Conservation (phyloP, 768 basidiomycete species). For the Hysterangium stoloniferum region DNA sequence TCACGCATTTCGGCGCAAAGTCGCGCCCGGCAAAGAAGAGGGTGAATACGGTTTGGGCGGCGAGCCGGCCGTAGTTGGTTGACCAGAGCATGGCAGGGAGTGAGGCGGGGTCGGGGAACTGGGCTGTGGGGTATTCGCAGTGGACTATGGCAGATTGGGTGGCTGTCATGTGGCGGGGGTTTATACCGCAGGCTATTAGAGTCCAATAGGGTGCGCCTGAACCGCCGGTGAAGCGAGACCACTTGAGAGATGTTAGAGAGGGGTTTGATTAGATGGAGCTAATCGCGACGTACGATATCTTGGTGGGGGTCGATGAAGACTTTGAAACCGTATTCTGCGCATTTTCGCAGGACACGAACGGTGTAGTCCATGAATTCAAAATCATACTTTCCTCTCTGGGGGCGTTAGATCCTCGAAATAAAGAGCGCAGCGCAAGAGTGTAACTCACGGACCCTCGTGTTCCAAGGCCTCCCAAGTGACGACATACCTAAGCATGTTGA, state of each 20-base stretch:
- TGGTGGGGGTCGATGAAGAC: constrained; percentile 96
- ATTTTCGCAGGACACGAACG: constrained; percentile 77
- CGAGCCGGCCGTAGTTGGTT: constrained; percentile 88
- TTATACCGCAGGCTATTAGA: constrained; percentile 79
- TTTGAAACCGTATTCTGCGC: constrained; percentile 86
- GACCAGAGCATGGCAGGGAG: constrained; percentile 96
- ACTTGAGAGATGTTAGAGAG: constrained; percentile 36
- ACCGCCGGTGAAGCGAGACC: constrained; percentile 93
- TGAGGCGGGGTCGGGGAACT: constrained; percentile 54
- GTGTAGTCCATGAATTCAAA: constrained; percentile 90
- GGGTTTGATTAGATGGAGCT: constrained; percentile 4
- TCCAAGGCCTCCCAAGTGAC: constrained; percentile 96
- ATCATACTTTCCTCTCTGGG: constrained; percentile 78
- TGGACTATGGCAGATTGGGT: constrained; percentile 85
- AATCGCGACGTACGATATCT: constrained; percentile 66
- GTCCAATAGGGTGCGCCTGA: constrained; percentile 96
- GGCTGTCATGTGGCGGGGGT: constrained; percentile 76
- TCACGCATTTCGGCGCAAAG: constrained; percentile 85
- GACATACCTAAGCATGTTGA: constrained; percentile 75
- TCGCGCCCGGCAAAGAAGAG: constrained; percentile 88
- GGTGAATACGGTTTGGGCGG: constrained; percentile 85
- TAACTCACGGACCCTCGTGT: constrained; percentile 87
- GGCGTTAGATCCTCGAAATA: not conserved
- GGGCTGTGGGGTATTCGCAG: constrained; percentile 71
- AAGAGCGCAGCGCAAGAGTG: not conserved